Evolutionary conservation across 331 rosid genomes (phyloP).

Genomic region (Saraca asoca): DNA sequence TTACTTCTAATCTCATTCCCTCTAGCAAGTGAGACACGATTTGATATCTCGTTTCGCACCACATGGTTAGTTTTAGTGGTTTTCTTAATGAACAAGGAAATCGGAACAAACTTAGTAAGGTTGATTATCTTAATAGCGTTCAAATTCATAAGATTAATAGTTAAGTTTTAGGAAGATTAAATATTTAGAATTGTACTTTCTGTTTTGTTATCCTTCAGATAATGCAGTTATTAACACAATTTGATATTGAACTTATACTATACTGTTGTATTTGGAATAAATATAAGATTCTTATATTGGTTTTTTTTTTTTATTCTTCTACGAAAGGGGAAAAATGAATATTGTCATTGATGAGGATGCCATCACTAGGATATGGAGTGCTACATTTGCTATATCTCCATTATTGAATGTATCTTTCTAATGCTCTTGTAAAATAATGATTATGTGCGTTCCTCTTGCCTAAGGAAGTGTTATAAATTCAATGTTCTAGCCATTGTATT

Average conservation of each 20-base stretch:
- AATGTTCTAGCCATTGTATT: background rate
- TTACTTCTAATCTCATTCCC: conserved; percentile 89
- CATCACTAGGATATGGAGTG: no score
- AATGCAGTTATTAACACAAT: background rate
- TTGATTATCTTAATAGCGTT: background rate
- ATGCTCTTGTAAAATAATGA: conserved; percentile 17
- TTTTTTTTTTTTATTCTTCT: no score
- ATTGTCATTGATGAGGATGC: no score
- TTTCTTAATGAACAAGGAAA: background rate
- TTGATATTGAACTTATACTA: background rate
- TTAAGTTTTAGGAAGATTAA: background rate
- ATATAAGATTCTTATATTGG: no score
- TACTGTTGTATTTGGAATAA: background rate
- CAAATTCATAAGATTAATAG: background rate
- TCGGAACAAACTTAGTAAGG: background rate
- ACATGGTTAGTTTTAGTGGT: conserved; percentile 53
- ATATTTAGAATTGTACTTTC: background rate
- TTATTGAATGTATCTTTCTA: background rate
- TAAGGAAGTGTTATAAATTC: background rate
- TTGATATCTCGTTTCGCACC: conserved; percentile 80
- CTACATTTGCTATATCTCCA: no score
- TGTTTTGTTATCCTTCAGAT: background rate
- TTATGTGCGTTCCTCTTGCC: background rate
- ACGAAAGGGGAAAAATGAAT: no score
- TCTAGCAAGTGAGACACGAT: conserved; percentile 84